Percentiles rank a stretch among this genome's conserved stretches.
Conservation (phyloP, 23 red algal species). For the Rhodosorus marinus region DNA sequence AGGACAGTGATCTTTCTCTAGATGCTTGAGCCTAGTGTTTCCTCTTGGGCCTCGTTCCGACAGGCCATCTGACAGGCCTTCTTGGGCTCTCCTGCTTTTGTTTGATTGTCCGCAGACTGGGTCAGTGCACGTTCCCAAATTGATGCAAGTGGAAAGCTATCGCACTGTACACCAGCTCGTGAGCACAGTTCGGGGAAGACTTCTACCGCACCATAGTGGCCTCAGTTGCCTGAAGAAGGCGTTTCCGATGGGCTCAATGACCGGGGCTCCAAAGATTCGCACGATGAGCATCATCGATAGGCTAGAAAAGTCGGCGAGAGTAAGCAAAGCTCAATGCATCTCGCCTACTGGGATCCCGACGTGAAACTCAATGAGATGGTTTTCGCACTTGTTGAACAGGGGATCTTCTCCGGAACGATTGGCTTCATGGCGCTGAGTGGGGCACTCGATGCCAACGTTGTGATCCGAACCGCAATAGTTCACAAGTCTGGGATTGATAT, state of each 20-base stretch:
- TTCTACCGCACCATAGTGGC: neutral
- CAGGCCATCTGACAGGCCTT: too few relatives aligned
- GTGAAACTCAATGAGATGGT: too few relatives aligned
- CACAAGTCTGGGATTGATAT: constrained; percentile 10
- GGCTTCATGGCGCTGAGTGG: constrained; percentile 58
- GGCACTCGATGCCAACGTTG: constrained; percentile 84
- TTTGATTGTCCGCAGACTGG: too few relatives aligned
- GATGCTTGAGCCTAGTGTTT: too few relatives aligned
- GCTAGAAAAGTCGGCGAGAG: constrained; percentile 44
- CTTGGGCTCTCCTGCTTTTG: too few relatives aligned
- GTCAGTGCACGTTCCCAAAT: constrained; percentile 44
- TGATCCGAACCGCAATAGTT: constrained; percentile 75
- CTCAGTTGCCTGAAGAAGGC: constrained; percentile 15
- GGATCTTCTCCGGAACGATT: constrained; percentile 79
- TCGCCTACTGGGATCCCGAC: too few relatives aligned
- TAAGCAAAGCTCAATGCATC: too few relatives aligned
- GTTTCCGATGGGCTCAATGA: constrained; percentile 99
- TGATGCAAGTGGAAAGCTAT: constrained; percentile 87
- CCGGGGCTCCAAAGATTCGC: constrained; percentile 82
- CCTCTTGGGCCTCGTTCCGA: too few relatives aligned
- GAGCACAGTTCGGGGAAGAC: constrained; percentile 14
- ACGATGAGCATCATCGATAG: constrained; percentile 81
- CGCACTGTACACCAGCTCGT: constrained; percentile 92
- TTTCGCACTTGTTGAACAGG: too few relatives aligned
- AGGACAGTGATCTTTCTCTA: too few relatives aligned